Evolutionary conservation across 116 monocot species (phyloP), one percentile per base, ranked within the genome.

Genomic region (Iris pallida): DNA sequence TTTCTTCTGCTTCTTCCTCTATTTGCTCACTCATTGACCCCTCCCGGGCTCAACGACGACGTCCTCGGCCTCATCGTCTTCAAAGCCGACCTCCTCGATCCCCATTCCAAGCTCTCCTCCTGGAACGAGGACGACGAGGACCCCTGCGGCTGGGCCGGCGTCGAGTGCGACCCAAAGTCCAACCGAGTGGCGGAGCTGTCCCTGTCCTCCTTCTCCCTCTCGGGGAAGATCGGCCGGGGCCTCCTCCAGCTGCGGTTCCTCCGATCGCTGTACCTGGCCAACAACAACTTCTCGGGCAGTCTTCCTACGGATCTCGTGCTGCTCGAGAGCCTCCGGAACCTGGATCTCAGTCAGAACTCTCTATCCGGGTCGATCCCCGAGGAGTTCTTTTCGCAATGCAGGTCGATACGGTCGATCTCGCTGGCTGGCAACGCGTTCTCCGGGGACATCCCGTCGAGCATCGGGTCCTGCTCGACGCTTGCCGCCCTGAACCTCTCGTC

Each of bases 61-160:
- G 73, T 82, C 6, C 86, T 86, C 9, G 86, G 82, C 40, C 79
- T 86, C 17, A 73, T 86, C 46, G 82, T 82, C 66, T 79, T 86
- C 79, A 86, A 86, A 64, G 82, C 79, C 14, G 76, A 73, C 62
- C 69, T 86, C 46, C 19, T 8, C 12, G 86, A 86, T 60, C 86
- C 86, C 2, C 1, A 11, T 15, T 61, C 76, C 20, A 65, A 65
- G 45, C 82, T 86, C 57, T 49, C 61, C 12, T 79, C 86, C 0
- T 86, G 86, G 86, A 73, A 65, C 73, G 82, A 86, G 70, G 82
- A 86, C 57, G 78, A 71, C 56, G 86, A 82, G 19, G 15, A 42
- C 61, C 82, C 86, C 16, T 82, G 86, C 76, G 7, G 13, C 66
- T 86, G 86, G 86, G 16, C 49, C 17, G 76, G 79, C 42, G 65